phyloP scores from a whole-genome alignment of 2,329 filamentous ascomycete species.

The Colletotrichum shisoi region DNA sequence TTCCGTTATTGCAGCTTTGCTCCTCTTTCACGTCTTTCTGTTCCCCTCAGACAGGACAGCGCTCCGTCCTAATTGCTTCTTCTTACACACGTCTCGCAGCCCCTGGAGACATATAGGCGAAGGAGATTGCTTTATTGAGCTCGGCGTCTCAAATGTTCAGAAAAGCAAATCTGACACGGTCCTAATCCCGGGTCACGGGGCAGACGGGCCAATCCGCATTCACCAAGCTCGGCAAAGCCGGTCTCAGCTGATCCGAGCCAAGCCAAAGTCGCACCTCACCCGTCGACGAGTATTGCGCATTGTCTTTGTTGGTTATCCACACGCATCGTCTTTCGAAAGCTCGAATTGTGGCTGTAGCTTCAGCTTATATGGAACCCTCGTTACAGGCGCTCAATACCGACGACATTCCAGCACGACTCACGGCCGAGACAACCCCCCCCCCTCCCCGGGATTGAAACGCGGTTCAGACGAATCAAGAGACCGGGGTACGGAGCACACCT shows the following conservation, averaged over 20 bases:
- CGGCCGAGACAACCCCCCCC: not conserved
- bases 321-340: not conserved
- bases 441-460: slow-evolving; percentile 2
- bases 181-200: not conserved
- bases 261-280: not conserved
- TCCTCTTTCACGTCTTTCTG: not conserved
- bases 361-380: slow-evolving; percentile 3
- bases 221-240: not conserved
- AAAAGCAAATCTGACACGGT: not conserved
- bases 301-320: not conserved
- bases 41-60: not conserved
- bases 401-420: not conserved
- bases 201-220: not conserved
- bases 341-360: not conserved
- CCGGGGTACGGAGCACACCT: not conserved
- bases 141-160: not conserved
- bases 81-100: not conserved
- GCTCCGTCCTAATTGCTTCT: not conserved
- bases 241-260: not conserved
- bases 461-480: slow-evolving; percentile 19
- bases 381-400: not conserved
- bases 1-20: not conserved
- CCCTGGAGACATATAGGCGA: not conserved
- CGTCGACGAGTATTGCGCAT: not conserved
- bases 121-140: not conserved